These are phyloP conservation scores for Fraxinus xanthoxyloides DNA, from an alignment of 305 asterid genomes.

Conservation along the genomic window DNA sequence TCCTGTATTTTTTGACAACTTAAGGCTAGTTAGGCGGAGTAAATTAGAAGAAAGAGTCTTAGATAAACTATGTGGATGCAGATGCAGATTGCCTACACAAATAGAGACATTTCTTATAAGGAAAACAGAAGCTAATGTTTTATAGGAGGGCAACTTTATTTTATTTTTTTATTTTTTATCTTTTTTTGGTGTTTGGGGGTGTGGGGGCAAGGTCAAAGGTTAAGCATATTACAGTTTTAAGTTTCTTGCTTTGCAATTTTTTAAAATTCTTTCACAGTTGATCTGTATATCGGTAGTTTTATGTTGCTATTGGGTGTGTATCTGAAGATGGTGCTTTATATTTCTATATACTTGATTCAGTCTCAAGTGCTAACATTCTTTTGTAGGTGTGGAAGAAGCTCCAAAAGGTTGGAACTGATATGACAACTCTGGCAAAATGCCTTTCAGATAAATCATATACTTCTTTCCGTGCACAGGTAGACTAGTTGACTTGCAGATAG, in stretches of 20 bases:
- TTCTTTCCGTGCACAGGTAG: not conserved
- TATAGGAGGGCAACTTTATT: not conserved
- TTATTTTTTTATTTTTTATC: not conserved
- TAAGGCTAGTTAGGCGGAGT: not conserved
- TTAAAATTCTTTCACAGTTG: not conserved
- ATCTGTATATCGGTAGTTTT: not conserved
- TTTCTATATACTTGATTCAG: not conserved
- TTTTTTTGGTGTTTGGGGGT: too few species aligned
- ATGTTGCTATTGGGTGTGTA: not conserved
- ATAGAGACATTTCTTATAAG: not conserved
- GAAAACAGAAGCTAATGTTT: not conserved
- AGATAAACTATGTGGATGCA: not conserved
- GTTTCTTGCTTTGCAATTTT: not conserved
- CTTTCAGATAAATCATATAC: not conserved
- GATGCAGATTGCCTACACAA: not conserved
- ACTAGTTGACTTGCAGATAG: not conserved
- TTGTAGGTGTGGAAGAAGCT: slow-evolving; percentile 6
- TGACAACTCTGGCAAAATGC: not conserved
- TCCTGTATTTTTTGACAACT: not conserved
- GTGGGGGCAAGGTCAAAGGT: not conserved
- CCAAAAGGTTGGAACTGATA: not conserved
- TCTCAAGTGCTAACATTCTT: not conserved
- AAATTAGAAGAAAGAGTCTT: not conserved
- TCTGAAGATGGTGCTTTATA: not conserved
- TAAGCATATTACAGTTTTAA: not conserved